Evolutionary conservation across 1,284 basidiomycete genomes (phyloP), one percentile per base, ranked within the genome.

Genomic region (Malassezia obtusa): DNA sequence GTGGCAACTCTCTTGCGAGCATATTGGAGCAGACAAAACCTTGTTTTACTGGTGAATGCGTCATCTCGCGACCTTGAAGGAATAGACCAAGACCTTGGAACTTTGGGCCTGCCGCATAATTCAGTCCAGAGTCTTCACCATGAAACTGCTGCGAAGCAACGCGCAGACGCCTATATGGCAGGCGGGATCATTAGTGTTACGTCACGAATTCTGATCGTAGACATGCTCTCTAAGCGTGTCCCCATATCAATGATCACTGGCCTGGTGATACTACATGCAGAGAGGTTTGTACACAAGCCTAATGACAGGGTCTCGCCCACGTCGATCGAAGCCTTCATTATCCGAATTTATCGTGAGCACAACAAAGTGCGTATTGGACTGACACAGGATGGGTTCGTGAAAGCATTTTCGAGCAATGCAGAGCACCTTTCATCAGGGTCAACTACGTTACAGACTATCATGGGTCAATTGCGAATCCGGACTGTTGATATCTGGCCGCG

Each of bases 331-430:
- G 63, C 67, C 2, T 73, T 71, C 50, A 73, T 72, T 25, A 54
- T 65, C 4, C 60, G 71, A 3, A 59, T 73, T 24, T 73, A 61
- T 49, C 58, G 70, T 1, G 57, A 68, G 43, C 57, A 62, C 39
- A 69, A 69, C 50, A 56, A 66, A 10, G 40, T 43, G 6, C 3
- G 40, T 43, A 6, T 17, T 11, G 2, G 17, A 7, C 19, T 40
- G 38, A 40, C 26, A 1, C 43, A 53, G 45, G 80, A 79, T 5
- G 92, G 91, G 1, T 99, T 96, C 74, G 77, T 95, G 59, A 96
- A 98, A 75, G 94, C 90, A 0, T 96, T 98, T 71, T 89, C 89
- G 0, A 92, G 96, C 73, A 85, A 95, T 64, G 89, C 92, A 0
- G 92, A 98, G 72, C 83, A 85, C 56, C 94, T 98, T 59, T 89